Base-by-base conservation (phyloP, 2,329 filamentous ascomycete genomes). In the Arthrobotrys entomopaga region DNA sequence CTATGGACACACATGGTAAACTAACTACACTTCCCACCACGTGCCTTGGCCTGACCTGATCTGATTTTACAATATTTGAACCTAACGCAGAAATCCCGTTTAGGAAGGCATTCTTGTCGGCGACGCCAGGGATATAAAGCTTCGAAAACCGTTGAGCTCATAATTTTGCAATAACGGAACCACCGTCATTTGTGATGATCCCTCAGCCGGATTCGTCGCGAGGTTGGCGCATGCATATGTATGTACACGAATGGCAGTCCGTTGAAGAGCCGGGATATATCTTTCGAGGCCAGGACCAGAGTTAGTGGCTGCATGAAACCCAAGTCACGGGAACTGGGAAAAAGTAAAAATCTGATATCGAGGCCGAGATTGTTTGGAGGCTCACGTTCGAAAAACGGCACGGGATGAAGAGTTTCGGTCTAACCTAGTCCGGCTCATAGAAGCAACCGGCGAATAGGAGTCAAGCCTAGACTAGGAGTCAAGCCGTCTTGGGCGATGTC, bases 261-360 rank as follows among this genome's bases (percentile, higher is more conserved):
- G 58, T 50, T 59, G 43, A 53, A 34, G 19, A 52, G 53, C 58
- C 20, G 42, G 15, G 26, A 19, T 53, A 34, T 57, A 59, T 20
- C 52, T 65, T 22, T 29, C 26, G 29, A 19, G 38, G 22, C 52
- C 24, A 58, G 58, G 58, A 46, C 46, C 15, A 29, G 29, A 34
- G 16, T 71, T 19, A 46, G 26, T 53, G 53, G 54, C 53, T 60
- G 67, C 67, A 72, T 72, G 60, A 54, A 46, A 48, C 4, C 38
- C 56, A 65, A 72, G 67, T 60, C 60, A 72, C 60, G 60, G 59
- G 60, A 60, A 16, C 24, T 49, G 24, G 29, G 42, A 65, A 50
- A 48, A 59, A 53, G 43, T 19, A 26, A 58, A 50, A 10, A 16
- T n/a, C 10, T 34, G n/a, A 46, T 46, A 46, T 19, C 13, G 50